Evolutionary conservation across 257 asterid genomes (phyloP).

Genomic region (Solanum okadae): DNA sequence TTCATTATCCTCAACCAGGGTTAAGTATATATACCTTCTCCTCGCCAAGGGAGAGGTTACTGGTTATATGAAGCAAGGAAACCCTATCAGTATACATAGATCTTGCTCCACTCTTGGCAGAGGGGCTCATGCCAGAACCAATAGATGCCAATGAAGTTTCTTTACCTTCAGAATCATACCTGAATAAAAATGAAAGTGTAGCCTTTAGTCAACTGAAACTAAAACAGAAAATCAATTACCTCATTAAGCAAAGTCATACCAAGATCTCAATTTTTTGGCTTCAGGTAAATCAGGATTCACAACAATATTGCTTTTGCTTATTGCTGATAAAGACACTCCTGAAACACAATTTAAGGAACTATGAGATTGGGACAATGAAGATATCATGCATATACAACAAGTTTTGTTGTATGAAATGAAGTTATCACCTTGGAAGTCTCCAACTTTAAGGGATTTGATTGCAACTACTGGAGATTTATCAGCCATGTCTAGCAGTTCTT

Average conservation of each 20-base stretch:
- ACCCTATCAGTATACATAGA: constrained; percentile 74
- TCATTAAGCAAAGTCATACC: constrained; percentile 28
- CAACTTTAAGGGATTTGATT: constrained; percentile 78
- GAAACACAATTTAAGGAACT: constrained; percentile 1
- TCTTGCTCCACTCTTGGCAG: constrained; percentile 28
- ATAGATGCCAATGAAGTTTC: constrained; percentile 62
- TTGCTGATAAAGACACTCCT: constrained; percentile 83
- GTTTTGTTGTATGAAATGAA: background rate
- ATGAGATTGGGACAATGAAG: background rate
- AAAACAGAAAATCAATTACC: background rate
- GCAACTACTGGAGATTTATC: constrained; percentile 90
- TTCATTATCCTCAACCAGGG: background rate
- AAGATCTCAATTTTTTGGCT: constrained; percentile 63
- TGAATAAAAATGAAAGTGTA: constrained; percentile 4
- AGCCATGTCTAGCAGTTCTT: constrained; percentile 65
- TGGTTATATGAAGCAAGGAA: constrained; percentile 52
- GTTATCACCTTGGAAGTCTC: constrained; percentile 75
- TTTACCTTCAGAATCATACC: constrained; percentile 93
- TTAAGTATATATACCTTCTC: constrained; percentile 39
- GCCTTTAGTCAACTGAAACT: background rate
- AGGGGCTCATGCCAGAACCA: constrained; percentile 59
- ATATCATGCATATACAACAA: background rate
- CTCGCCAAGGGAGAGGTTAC: constrained; percentile 72
- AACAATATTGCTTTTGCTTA: constrained; percentile 57
- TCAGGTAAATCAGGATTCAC: constrained; percentile 83